A percentile compares a stretch with the other conserved stretches of the same genome.
phyloP scores from a whole-genome alignment of 352 stramenopile species.

The Pythium chondricola region DNA sequence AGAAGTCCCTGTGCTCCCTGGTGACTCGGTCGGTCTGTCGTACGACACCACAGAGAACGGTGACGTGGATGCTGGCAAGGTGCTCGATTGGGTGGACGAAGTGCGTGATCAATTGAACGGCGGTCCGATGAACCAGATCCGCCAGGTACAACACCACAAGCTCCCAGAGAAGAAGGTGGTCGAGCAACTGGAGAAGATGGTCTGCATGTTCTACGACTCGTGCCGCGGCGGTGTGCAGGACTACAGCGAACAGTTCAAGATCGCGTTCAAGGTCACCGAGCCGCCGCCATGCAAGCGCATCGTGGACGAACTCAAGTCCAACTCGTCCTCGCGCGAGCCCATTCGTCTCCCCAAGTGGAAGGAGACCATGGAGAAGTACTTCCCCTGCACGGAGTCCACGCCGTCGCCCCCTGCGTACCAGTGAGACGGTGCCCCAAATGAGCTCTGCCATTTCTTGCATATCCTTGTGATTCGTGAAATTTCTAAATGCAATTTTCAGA shows the following conservation, averaged over 20 bases:
- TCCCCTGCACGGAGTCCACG: conserved; percentile 8
- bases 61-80: conserved; percentile 4
- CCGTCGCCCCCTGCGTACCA: not conserved
- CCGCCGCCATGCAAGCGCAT: conserved; percentile 31
- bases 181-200: conserved; percentile 31
- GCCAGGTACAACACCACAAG: not conserved
- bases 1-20: not conserved
- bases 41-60: too few species aligned
- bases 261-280: conserved; percentile 19
- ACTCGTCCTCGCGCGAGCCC: not conserved
- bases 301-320: conserved; percentile 19
- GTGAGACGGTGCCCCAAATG: not conserved
- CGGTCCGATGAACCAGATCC: not conserved
- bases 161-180: conserved; percentile 4
- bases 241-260: conserved; percentile 35
- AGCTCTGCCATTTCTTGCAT: not conserved
- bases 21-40: not conserved
- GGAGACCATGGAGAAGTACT: conserved; percentile 20
- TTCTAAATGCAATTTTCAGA: not conserved
- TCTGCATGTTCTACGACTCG: conserved; percentile 35
- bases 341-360: conserved; percentile 25
- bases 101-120: conserved; percentile 7
- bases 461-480: not conserved
- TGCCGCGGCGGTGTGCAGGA: conserved; percentile 29
- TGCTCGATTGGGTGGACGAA: conserved; percentile 11